A percentile compares a stretch with the other conserved stretches of the same genome.
Conservation (phyloP, 192 early-diverging fungal genomes). For the Podila horticola region DNA sequence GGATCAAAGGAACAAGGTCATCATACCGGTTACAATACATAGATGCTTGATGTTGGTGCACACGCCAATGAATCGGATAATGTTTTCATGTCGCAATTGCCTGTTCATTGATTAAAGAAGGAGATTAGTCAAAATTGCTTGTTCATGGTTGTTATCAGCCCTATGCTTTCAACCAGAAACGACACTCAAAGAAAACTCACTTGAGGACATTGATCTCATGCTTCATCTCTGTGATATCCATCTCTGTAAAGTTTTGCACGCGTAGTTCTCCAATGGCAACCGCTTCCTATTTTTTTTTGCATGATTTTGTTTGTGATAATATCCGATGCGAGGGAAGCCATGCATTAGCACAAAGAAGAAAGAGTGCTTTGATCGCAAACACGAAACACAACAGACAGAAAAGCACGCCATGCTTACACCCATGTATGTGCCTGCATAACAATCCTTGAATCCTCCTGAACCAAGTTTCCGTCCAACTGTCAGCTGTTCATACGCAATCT, state of each 20-base stretch:
- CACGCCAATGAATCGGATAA: constrained; percentile 80
- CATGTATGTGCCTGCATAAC: constrained; percentile 72
- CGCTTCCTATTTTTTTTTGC: constrained; percentile 53
- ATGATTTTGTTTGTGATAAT: too few species aligned
- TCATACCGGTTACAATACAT: constrained; percentile 72
- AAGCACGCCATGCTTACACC: constrained; percentile 50
- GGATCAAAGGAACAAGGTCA: too few species aligned
- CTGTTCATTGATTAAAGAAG: constrained; percentile 23
- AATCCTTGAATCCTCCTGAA: constrained; percentile 84
- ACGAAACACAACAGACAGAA: not conserved
- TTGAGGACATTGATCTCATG: constrained; percentile 84
- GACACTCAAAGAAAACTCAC: constrained; percentile 33
- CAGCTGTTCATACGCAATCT: constrained; percentile 71
- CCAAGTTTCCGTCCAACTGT: constrained; percentile 74
- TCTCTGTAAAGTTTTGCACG: constrained; percentile 73
- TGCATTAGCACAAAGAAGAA: not conserved
- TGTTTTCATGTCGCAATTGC: constrained; percentile 83
- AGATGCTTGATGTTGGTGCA: constrained; percentile 74
- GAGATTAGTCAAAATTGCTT: not conserved
- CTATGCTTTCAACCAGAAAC: not conserved
- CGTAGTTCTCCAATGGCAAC: constrained; percentile 83
- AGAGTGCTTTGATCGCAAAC: not conserved
- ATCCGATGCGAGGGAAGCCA: not conserved
- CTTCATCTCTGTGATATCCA: constrained; percentile 78
- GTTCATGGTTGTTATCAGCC: not conserved